Conservation (phyloP, 371 early-diverging fungal genomes). For the Dinochytrium kinnereticum region DNA sequence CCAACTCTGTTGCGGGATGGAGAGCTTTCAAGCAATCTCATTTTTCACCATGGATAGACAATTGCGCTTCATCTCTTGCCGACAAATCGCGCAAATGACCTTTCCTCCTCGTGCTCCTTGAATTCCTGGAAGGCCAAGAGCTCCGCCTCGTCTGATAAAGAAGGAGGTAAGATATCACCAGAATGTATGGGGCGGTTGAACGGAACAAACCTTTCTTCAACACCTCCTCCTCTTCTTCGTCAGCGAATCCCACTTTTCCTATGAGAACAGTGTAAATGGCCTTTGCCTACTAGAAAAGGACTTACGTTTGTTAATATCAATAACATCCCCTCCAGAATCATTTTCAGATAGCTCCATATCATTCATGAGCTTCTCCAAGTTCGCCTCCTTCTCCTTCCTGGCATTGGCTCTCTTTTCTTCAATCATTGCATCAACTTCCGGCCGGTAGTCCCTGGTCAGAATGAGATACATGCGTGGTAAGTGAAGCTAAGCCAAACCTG, state of each 20-base stretch:
- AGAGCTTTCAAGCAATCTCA: too few species aligned
- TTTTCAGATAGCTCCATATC: conserved; percentile 47
- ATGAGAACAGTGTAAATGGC: too few species aligned
- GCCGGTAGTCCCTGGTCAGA: conserved; percentile 70
- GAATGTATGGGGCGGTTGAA: background rate
- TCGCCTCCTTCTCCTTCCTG: conserved; percentile 44
- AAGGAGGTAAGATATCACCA: background rate
- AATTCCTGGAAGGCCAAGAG: background rate
- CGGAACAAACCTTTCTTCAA: background rate
- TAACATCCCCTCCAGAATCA: background rate
- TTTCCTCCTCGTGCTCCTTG: background rate
- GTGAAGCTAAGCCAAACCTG: too few species aligned
- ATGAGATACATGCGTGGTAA: conserved; percentile 1
- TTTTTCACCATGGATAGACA: too few species aligned
- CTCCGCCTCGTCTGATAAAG: background rate
- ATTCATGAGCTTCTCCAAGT: conserved; percentile 53
- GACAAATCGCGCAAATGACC: background rate
- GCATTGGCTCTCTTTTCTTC: conserved; percentile 61
- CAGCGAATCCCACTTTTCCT: too few species aligned
- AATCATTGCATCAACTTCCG: conserved; percentile 74
- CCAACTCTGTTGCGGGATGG: too few species aligned
- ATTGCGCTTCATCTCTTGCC: background rate
- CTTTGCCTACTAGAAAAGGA: too few species aligned
- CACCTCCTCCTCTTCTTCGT: background rate
- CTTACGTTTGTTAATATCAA: background rate